Evolutionary conservation across 2,329 filamentous ascomycete species (phyloP), one percentile per base, ranked within the genome.

Genomic region (Trichoderma atroviride): DNA sequence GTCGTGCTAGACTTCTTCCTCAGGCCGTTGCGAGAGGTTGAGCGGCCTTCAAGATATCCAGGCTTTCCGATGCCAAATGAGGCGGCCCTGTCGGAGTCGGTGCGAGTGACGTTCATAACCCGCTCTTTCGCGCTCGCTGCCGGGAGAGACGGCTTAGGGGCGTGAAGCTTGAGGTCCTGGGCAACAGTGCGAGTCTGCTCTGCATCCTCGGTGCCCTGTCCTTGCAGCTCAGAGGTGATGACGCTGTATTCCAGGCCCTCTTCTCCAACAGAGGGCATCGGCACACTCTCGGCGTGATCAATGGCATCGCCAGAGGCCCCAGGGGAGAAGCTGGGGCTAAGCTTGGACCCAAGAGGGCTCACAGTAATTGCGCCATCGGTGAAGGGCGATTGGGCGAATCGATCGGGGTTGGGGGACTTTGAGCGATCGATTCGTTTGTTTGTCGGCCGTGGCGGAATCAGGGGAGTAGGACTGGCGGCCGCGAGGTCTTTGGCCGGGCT

Each of bases 171-270:
- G 75, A 97, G 82, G 76, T 97, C 92, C 69, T 91, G 89, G 73
- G 88, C 91, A 68, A 97, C 85, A 74, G 90, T 93, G 76, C 92
- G 89, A 24, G 91, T 94, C 79, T 96, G 91, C 75, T 91, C 86
- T 40, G 80, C 75, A 69, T 80, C 79, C 61, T 73, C 74, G 77
- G 81, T 81, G 72, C 72, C 66, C 35, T 73, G 74, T 24, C 72
- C 70, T 59, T 74, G 65, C 62, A 76, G 65, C 71, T 86, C 85
- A n/a, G 84, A 82, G 40, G 84, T 76, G 40, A 85, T 78, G 27
- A 79, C 91, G 64, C 88, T 92, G 81, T 97, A 97, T 82, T 97
- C 95, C 74, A 86, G 89, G 72, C 95, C 95, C 82, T 97, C 95
- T 78, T 97, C 90, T 69, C 95, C 95, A 68, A 97, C 86, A 0